phyloP scores from a whole-genome alignment of 768 basidiomycete genomes.

The Hygrocybe punicea region DNA sequence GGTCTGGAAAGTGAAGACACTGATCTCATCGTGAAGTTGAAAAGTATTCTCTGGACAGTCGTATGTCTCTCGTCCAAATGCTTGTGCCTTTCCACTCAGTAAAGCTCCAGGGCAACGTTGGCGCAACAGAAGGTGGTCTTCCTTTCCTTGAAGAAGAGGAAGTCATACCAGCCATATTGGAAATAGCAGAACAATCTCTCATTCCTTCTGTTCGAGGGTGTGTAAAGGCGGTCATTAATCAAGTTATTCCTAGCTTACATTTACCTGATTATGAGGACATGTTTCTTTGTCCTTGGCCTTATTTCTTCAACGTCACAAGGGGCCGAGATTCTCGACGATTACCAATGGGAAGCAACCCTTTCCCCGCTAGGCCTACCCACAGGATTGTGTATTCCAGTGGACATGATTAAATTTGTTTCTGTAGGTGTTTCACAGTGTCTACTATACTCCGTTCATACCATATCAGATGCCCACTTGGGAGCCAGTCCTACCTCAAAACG shows the following conservation, averaged over 20 bases:
- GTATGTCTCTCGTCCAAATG: slow-evolving; percentile 49
- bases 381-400: slow-evolving; percentile 86
- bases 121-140: slow-evolving; percentile 85
- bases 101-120: slow-evolving; percentile 78
- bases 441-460: background rate
- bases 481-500: slow-evolving; percentile 34
- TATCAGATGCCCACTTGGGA: slow-evolving; percentile 72
- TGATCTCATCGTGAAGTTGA: slow-evolving; percentile 82
- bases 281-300: slow-evolving; percentile 91
- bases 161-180: slow-evolving; percentile 82
- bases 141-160: slow-evolving; percentile 95
- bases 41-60: slow-evolving; percentile 95
- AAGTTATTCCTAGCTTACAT: background rate
- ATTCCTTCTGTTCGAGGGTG: slow-evolving; percentile 93
- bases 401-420: slow-evolving; percentile 73
- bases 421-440: slow-evolving; percentile 43
- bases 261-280: slow-evolving; percentile 81
- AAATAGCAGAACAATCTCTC: slow-evolving; percentile 85
- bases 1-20: slow-evolving; percentile 79
- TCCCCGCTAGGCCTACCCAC: slow-evolving; percentile 84
- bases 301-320: slow-evolving; percentile 91
- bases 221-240: slow-evolving; percentile 23
- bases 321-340: slow-evolving; percentile 89
- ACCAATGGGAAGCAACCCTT: slow-evolving; percentile 87
- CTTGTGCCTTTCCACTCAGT: background rate